Percentiles rank a stretch among this genome's conserved stretches.
Conservation (phyloP, 768 basidiomycete species). For the Leccinum longicurvipes region DNA sequence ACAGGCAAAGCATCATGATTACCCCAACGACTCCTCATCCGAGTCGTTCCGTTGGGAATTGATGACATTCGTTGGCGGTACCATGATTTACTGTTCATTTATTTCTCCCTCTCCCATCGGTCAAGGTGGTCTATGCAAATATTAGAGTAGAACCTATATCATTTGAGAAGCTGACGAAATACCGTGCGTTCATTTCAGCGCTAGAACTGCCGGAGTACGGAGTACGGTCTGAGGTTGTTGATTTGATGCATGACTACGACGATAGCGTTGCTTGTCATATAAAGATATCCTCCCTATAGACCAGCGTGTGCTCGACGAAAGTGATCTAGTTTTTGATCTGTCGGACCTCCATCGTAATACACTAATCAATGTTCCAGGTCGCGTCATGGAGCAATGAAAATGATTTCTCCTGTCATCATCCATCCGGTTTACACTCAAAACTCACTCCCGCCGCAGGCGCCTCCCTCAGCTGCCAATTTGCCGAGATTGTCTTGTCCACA, state of each 20-base stretch:
- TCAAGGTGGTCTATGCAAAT: too few relatives aligned
- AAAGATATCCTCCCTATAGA: neutral
- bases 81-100: too few relatives aligned
- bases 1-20: constrained; percentile 26
- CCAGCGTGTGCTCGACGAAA: neutral
- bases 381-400: neutral
- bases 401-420: too few relatives aligned
- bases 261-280: neutral
- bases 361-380: neutral
- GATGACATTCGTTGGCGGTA: constrained; percentile 24
- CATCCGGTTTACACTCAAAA: too few relatives aligned
- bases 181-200: too few relatives aligned
- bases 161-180: too few relatives aligned
- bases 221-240: constrained; percentile 31
- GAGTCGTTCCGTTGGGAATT: constrained; percentile 29
- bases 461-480: constrained; percentile 17
- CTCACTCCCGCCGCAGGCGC: constrained; percentile 14
- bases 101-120: too few relatives aligned
- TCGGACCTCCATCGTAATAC: neutral
- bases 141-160: too few relatives aligned
- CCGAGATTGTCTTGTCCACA: constrained; percentile 9
- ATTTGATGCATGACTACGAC: constrained; percentile 4
- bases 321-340: neutral
- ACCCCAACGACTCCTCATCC: constrained; percentile 6
- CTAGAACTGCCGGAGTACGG: constrained; percentile 37